Base-by-base conservation (phyloP, 441 rosid genomes). In the Erysimum cheiri region DNA sequence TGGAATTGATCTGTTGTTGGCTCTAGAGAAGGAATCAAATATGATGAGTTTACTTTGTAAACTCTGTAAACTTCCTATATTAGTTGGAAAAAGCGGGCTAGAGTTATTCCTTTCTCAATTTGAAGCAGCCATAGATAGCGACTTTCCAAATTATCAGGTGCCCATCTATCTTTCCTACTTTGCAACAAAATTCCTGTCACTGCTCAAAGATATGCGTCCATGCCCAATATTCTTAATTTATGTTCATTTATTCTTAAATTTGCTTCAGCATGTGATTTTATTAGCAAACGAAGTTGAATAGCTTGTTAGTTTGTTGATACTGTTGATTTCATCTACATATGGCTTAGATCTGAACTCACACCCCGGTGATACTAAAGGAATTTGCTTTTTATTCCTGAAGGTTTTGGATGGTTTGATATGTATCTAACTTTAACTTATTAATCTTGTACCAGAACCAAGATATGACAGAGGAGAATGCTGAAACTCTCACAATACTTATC, bases 111-210 rank as follows among this genome's bases (percentile, higher is more conserved):
- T 92, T n/a, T 22, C 81, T 77, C 96, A 90, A 71, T 86, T 95
- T 39, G 97, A 92, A 86, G 96, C 94, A 59, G 98, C 99, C 46
- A 60, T 87, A 28, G 93, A 85, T 40, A 90, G 93, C 47, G 98
- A 88, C 82, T 92, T 92, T 79, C 96, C 98, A 10, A 80, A 85
- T 80, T 88, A 87, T 75, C 93, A 90, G 96, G 98, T 88, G 55
- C 73, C 74, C 69, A 69, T 82, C 73, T 72, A 61, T 14, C 65
- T 37, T 37, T 57, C 49, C 29, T 64, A 55, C 12, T 8, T 64
- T 5, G 32, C 13, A 54, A 53, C 50, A 35, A 31, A 47, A 53
- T 63, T 14, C 44, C 41, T 68, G 14, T 17, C 59, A 44, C 31
- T 60, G 26, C 19, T 26, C 17, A 50, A 12, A 48, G 22, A 65